Percentiles rank a stretch among this genome's conserved stretches.
These are phyloP conservation scores for Oryza rufipogon DNA, from an alignment of 176 grass and related monocot genomes.

Conservation along the genomic window DNA sequence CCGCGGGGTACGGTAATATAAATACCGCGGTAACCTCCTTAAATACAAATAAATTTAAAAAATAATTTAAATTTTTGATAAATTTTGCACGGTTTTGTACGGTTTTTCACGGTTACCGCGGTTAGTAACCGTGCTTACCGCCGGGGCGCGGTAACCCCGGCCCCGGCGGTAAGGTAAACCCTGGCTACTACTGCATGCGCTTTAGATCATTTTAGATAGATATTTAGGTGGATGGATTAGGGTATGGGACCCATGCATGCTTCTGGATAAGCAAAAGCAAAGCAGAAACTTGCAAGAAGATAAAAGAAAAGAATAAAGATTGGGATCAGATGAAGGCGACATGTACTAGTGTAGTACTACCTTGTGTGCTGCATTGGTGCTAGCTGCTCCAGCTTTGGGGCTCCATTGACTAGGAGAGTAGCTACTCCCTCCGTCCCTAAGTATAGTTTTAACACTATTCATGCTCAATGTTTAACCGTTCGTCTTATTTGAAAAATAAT, in stretches of 20 bases:
- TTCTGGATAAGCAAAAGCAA: slow-evolving; percentile 17
- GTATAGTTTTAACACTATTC: too few species aligned
- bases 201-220: not conserved
- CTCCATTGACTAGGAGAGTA: slow-evolving; percentile 8
- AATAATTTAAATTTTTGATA: too few species aligned
- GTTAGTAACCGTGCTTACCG: too few species aligned
- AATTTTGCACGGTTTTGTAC: too few species aligned
- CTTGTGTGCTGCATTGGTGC: not conserved
- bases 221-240: not conserved
- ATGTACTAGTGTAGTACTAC: not conserved
- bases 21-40: too few species aligned
- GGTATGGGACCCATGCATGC: not conserved
- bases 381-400: slow-evolving; percentile 28
- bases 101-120: too few species aligned
- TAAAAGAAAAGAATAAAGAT: not conserved
- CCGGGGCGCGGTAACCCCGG: too few species aligned
- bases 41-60: too few species aligned
- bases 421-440: not conserved
- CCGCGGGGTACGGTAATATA: too few species aligned
- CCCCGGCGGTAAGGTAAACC: too few species aligned
- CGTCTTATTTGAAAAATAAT: too few species aligned
- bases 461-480: too few species aligned
- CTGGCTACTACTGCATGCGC: not conserved
- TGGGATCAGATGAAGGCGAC: not conserved
- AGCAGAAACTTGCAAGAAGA: not conserved